Evolutionary conservation across 2,329 filamentous ascomycete species (phyloP), one percentile per base, ranked within the genome.

Genomic region (Tolypocladium album): DNA sequence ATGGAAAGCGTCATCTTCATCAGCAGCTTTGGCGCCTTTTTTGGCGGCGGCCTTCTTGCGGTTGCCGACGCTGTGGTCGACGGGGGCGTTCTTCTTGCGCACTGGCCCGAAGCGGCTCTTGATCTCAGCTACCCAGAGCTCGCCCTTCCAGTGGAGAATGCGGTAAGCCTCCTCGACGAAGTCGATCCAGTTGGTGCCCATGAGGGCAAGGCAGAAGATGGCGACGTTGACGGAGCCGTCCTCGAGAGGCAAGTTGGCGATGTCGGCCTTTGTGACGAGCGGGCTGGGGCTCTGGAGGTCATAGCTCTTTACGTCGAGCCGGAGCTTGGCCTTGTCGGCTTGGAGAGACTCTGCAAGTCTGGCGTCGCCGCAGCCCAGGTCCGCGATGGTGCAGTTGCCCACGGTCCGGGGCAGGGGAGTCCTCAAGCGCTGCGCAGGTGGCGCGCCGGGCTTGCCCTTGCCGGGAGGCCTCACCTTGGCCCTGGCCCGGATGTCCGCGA

Each of bases 121-220:
- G 75, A 99, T 97, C 77, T 99, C 94, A 56, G 91, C 90, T 58
- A 99, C 84, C 94, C 94, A 99, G 59, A 96, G 86, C 78, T 99
- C 94, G 66, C 94, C 94, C 70, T 94, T 93, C 83, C 92, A 92
- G 70, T 91, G 88, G 63, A 99, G 82, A 58, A 97, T 82, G 59
- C 94, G 87, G 78, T 91, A 96, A 17, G 93, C 93, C 77, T 99
- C 94, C 75, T 97, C 94, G 68, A 99, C 84, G 72, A 99, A 97
- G 67, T 91, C 87, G 58, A 96, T 83, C 93, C 94, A 99, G 77
- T 99, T 99, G 59, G 94, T 99, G 70, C 94, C 94, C 94, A 99
- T 99, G 61, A 99, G 84, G 57, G 93, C 94, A 39, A 99, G 82
- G 74, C 94, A 99, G 79, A 97, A 97, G 66, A 99, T 87, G 56